Percentiles rank a stretch among this genome's conserved stretches.
phyloP scores from a whole-genome alignment of 1,284 basidiomycete species.

The Gymnopus androsaceus region DNA sequence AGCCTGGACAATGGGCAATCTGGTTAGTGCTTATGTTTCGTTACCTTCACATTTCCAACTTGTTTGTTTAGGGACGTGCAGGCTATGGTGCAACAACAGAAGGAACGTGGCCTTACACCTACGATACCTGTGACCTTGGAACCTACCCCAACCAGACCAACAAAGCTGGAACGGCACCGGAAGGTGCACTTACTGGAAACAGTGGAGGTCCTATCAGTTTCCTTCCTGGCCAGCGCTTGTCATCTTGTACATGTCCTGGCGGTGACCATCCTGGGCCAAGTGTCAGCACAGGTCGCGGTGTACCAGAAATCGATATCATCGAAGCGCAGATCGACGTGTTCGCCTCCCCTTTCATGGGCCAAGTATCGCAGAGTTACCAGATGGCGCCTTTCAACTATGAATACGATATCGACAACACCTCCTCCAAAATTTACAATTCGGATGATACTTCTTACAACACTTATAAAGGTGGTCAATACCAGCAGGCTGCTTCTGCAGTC shows the following conservation, averaged over 20 bases:
- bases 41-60: not conserved
- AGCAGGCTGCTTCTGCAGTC: slow-evolving; percentile 77
- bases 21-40: slow-evolving; percentile 40
- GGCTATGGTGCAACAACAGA: slow-evolving; percentile 67
- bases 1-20: slow-evolving; percentile 83
- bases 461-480: slow-evolving; percentile 78
- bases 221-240: slow-evolving; percentile 78
- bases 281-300: slow-evolving; percentile 73
- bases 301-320: slow-evolving; percentile 68
- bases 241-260: slow-evolving; percentile 82
- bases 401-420: slow-evolving; percentile 55
- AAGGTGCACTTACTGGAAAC: slow-evolving; percentile 51
- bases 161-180: slow-evolving; percentile 48
- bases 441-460: slow-evolving; percentile 59
- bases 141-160: slow-evolving; percentile 80
- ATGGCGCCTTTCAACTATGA: slow-evolving; percentile 77
- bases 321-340: slow-evolving; percentile 13
- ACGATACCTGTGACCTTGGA: slow-evolving; percentile 81
- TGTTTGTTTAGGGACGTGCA: slow-evolving; percentile 60
- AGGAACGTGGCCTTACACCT: slow-evolving; percentile 81
- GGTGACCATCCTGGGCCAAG: slow-evolving; percentile 83
- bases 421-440: slow-evolving; percentile 39
- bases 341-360: slow-evolving; percentile 44
- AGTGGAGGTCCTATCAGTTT: slow-evolving; percentile 55
- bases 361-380: slow-evolving; percentile 81